These are phyloP conservation scores for Sisymbrium irio DNA, from an alignment of 345 rosid species.

Conservation along the genomic window DNA sequence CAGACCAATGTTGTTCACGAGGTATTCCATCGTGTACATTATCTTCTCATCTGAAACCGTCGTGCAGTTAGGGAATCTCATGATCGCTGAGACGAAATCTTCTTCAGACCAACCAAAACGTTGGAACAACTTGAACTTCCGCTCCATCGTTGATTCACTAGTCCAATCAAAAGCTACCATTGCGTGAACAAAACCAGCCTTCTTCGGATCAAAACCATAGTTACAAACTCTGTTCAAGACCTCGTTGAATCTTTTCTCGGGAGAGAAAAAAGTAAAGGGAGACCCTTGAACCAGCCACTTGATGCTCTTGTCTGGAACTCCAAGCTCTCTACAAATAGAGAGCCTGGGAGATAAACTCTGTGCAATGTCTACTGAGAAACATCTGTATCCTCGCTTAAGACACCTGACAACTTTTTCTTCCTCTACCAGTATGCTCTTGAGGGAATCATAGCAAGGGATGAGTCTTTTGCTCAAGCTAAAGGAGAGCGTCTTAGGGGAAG, in stretches of 20 bases:
- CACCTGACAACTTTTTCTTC: constrained; percentile 3
- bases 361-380: neutral
- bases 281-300: constrained; percentile 1
- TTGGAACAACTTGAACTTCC: constrained; percentile 5
- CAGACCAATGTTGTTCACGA: constrained; percentile 37
- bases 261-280: neutral
- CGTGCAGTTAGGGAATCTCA: constrained; percentile 20
- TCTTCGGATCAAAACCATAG: constrained; percentile 34
- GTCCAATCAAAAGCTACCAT: neutral
- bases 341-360: neutral
- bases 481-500: constrained; percentile 4
- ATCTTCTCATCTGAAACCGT: constrained; percentile 32
- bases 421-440: constrained; percentile 8
- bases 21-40: constrained; percentile 25
- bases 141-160: neutral
- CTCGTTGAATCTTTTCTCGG: neutral
- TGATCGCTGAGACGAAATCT: constrained; percentile 23
- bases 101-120: constrained; percentile 38
- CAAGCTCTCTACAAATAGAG: constrained; percentile 1
- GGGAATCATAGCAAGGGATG: constrained; percentile 13
- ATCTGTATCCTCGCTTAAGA: neutral
- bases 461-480: constrained; percentile 21
- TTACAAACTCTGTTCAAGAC: constrained; percentile 16
- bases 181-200: constrained; percentile 26
- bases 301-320: constrained; percentile 22